phyloP scores from a whole-genome alignment of 1,139 yeast species.

The Pichia sp. region DNA sequence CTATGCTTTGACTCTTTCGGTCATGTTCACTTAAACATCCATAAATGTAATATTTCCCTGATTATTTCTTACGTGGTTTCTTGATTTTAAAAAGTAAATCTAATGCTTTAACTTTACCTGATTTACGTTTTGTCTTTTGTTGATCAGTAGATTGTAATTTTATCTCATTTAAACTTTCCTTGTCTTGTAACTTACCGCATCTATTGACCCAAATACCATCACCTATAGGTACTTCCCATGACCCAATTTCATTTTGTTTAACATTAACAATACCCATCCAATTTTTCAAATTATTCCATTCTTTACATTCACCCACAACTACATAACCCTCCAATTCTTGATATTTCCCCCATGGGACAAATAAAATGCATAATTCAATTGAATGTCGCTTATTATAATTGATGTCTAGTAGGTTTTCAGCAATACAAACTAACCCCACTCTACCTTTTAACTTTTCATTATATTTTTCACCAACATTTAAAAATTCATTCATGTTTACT shows the following conservation, averaged over 20 bases:
- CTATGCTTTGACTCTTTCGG: constrained; percentile 16
- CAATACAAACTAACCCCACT: constrained; percentile 9
- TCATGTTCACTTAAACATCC: constrained; percentile 15
- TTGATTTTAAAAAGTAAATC: constrained; percentile 9
- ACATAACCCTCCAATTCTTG: constrained; percentile 9
- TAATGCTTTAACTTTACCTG: constrained; percentile 4
- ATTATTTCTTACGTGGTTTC: background rate
- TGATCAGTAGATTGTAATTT: background rate
- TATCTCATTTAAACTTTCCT: background rate
- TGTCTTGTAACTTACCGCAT: constrained; percentile 9
- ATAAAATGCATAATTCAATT: constrained; percentile 9
- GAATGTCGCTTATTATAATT: background rate
- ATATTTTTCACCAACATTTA: background rate
- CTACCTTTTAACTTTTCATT: constrained; percentile 1
- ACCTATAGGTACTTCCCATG: constrained; percentile 8
- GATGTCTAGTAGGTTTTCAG: background rate
- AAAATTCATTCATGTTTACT: background rate
- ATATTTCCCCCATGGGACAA: constrained; percentile 13
- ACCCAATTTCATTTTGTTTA: background rate
- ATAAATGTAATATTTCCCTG: background rate
- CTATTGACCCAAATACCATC: constrained; percentile 12
- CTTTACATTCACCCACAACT: constrained; percentile 14
- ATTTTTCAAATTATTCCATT: constrained; percentile 7
- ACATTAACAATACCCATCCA: constrained; percentile 4
- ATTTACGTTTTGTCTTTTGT: background rate